phyloP scores from a whole-genome alignment of 176 grass and related monocot genomes.

The Oryza officinalis region DNA sequence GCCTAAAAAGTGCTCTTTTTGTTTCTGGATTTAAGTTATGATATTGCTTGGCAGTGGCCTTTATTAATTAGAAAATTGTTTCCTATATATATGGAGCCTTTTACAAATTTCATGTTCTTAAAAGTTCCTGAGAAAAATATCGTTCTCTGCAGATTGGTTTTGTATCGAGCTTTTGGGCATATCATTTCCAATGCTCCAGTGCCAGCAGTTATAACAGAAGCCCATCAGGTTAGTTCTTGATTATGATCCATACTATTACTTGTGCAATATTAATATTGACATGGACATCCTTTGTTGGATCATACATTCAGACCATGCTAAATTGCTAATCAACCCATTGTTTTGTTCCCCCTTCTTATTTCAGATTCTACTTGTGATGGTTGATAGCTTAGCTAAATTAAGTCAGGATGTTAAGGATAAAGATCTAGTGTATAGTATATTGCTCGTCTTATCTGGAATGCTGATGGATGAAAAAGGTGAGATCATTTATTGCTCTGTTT shows the following conservation, averaged over 20 bases:
- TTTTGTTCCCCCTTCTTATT: conserved; percentile 1
- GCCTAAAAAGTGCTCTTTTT: not conserved
- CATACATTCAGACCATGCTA: not conserved
- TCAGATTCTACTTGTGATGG: conserved; percentile 70
- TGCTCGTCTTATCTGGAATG: conserved; percentile 88
- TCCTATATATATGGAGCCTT: conserved; percentile 24
- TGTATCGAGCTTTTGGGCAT: conserved; percentile 85
- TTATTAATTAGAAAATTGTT: not conserved
- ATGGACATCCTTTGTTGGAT: not conserved
- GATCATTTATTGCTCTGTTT: conserved; percentile 36
- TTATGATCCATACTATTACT: conserved; percentile 4
- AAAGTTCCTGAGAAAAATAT: conserved; percentile 19
- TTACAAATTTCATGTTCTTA: conserved; percentile 1
- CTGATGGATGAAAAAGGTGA: conserved; percentile 90
- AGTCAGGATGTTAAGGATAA: conserved; percentile 62
- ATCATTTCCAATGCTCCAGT: conserved; percentile 85
- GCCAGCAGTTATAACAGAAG: conserved; percentile 78
- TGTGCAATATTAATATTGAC: conserved; percentile 11
- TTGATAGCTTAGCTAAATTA: conserved; percentile 70
- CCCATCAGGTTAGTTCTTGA: conserved; percentile 58
- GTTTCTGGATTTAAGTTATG: conserved; percentile 22
- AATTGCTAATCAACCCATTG: conserved; percentile 13
- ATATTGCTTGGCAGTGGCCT: conserved; percentile 12
- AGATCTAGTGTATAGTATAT: conserved; percentile 76
- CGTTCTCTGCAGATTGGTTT: conserved; percentile 49